phyloP scores from a whole-genome alignment of 2,329 filamentous ascomycete species.

The Fusarium heterosporum region DNA sequence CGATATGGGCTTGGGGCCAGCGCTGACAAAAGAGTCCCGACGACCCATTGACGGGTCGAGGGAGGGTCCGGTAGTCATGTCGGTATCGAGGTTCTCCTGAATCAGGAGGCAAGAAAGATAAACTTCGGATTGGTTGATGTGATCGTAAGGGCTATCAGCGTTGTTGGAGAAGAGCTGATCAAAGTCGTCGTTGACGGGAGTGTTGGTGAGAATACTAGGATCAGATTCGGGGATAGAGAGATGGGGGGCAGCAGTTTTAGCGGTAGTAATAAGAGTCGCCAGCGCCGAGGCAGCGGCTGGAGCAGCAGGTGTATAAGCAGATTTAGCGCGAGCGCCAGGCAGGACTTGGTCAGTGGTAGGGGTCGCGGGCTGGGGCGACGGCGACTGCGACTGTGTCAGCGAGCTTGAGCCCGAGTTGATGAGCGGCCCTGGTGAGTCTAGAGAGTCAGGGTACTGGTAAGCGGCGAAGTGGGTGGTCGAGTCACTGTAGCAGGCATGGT shows the following conservation, averaged over 20 bases:
- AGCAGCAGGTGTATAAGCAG: slow-evolving; percentile 41
- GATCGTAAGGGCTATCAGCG: background rate
- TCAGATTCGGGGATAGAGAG: slow-evolving; percentile 32
- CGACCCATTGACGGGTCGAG: slow-evolving; percentile 69
- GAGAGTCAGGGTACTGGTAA: slow-evolving; percentile 48
- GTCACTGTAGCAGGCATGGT: slow-evolving; percentile 40
- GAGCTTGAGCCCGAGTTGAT: slow-evolving; percentile 52
- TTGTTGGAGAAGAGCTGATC: background rate
- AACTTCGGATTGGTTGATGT: background rate
- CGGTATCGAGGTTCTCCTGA: slow-evolving; percentile 50
- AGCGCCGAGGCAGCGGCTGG: slow-evolving; percentile 45
- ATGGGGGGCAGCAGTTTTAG: slow-evolving; percentile 42
- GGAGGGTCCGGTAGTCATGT: slow-evolving; percentile 70
- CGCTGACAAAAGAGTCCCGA: slow-evolving; percentile 74
- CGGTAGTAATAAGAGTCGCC: slow-evolving; percentile 42
- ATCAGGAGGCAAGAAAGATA: background rate
- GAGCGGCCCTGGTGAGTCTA: slow-evolving; percentile 51
- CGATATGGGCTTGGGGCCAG: slow-evolving; percentile 74
- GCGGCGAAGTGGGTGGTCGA: slow-evolving; percentile 43
- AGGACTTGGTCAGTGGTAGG: slow-evolving; percentile 47
- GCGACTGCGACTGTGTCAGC: slow-evolving; percentile 53
- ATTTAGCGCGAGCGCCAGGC: slow-evolving; percentile 46
- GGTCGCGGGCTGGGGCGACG: slow-evolving; percentile 54
- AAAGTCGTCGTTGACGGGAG: slow-evolving; percentile 33
- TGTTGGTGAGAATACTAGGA: slow-evolving; percentile 50